Evolutionary conservation across 176 grass and related monocot genomes (phyloP).

Genomic region (Oryza rufipogon): DNA sequence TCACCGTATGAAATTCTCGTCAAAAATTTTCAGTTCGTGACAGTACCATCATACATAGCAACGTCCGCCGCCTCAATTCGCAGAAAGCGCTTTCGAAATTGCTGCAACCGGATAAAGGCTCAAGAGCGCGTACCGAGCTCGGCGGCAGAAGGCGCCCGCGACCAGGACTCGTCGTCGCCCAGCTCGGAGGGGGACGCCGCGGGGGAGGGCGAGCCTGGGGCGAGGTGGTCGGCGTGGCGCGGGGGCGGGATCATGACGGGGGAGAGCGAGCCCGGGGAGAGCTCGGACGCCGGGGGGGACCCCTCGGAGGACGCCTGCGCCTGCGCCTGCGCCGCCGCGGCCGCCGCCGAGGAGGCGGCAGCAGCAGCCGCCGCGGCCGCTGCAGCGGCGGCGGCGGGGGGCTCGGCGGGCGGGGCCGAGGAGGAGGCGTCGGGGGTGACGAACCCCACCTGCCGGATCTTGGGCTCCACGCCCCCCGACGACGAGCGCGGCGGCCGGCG

Average conservation of each 20-base stretch:
- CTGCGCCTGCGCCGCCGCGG: conserved; percentile 1
- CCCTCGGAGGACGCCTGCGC: not conserved
- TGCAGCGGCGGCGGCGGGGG: not conserved
- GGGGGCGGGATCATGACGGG: conserved; percentile 90
- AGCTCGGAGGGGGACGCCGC: conserved; percentile 38
- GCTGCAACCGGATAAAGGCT: not conserved
- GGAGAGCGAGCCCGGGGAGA: conserved; percentile 56
- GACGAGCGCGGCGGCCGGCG: conserved; percentile 57
- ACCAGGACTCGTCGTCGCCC: conserved; percentile 45
- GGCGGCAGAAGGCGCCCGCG: conserved; percentile 40
- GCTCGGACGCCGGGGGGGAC: conserved; percentile 26
- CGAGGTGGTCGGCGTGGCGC: conserved; percentile 57
- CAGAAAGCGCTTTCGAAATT: not conserved
- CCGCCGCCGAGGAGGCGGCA: not conserved
- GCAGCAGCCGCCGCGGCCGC: not conserved
- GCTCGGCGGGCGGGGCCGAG: conserved; percentile 32
- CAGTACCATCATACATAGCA: not conserved
- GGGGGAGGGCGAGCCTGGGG: conserved; percentile 37
- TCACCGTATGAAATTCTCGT: not conserved
- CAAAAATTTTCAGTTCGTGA: not conserved
- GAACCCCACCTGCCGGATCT: conserved; percentile 87
- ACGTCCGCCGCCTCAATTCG: not conserved
- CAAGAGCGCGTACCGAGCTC: conserved; percentile 32
- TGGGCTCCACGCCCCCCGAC: conserved; percentile 69
- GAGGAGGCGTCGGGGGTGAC: conserved; percentile 56